These are phyloP conservation scores for Agrocybe praecox DNA, from an alignment of 768 basidiomycete species.

Conservation along the genomic window DNA sequence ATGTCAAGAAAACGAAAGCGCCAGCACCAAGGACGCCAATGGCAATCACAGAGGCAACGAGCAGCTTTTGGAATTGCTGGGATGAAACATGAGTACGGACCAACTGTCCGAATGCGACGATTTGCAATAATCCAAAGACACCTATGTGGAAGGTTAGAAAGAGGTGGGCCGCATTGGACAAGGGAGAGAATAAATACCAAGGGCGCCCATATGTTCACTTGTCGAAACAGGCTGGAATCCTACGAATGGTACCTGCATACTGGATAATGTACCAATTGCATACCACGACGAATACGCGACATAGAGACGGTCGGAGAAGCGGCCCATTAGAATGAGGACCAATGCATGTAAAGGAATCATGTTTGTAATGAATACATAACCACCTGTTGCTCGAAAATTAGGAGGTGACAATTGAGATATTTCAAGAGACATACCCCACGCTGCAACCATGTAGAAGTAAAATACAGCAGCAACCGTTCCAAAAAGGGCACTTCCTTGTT, in stretches of 20 bases:
- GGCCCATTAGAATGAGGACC: constrained; percentile 95
- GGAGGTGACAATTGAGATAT: background rate
- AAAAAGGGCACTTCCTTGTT: constrained; percentile 90
- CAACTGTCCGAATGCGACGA: constrained; percentile 90
- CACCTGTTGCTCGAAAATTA: constrained; percentile 51
- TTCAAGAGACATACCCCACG: constrained; percentile 75
- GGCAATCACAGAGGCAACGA: constrained; percentile 68
- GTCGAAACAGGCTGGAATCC: constrained; percentile 98
- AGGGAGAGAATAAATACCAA: constrained; percentile 53
- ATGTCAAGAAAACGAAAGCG: constrained; percentile 81
- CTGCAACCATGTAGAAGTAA: constrained; percentile 99
- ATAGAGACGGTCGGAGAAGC: constrained; percentile 90
- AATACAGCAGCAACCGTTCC: constrained; percentile 92
- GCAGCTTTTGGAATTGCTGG: constrained; percentile 87
- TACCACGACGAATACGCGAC: constrained; percentile 98
- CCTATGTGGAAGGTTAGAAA: constrained; percentile 41
- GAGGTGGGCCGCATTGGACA: constrained; percentile 1
- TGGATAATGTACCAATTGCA: constrained; percentile 93
- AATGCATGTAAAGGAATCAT: constrained; percentile 98
- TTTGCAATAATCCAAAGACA: constrained; percentile 95
- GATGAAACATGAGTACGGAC: constrained; percentile 89
- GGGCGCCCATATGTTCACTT: constrained; percentile 98
- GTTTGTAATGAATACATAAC: constrained; percentile 99
- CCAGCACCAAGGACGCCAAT: constrained; percentile 72
- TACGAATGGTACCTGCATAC: constrained; percentile 99